Evolutionary conservation across 305 asterid genomes (phyloP).

Genomic region (Fraxinus baroniana): DNA sequence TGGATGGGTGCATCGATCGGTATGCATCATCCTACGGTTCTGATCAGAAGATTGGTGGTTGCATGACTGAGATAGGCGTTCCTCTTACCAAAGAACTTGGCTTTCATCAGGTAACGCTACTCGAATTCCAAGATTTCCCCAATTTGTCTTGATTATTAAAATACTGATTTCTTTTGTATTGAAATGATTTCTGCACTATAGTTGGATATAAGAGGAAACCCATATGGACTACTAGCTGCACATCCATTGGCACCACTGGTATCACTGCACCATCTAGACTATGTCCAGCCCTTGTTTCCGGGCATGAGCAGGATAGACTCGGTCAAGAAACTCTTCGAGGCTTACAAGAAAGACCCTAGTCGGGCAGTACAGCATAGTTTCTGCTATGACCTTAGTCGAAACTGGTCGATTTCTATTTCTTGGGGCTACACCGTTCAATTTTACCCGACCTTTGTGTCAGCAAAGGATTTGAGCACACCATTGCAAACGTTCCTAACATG

Average conservation of each 20-base stretch:
- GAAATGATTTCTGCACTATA: slow-evolving; percentile 7
- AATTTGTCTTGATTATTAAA: neutral
- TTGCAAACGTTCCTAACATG: slow-evolving; percentile 70
- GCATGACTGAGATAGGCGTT: slow-evolving; percentile 72
- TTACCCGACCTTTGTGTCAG: slow-evolving; percentile 46
- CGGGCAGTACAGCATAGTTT: slow-evolving; percentile 65
- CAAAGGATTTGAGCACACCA: slow-evolving; percentile 58
- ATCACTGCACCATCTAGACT: slow-evolving; percentile 75
- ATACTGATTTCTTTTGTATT: neutral
- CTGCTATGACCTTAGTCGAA: slow-evolving; percentile 53
- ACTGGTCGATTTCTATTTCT: slow-evolving; percentile 73
- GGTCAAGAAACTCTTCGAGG: slow-evolving; percentile 42
- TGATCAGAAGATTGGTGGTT: slow-evolving; percentile 68
- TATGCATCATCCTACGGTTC: slow-evolving; percentile 75
- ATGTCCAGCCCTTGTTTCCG: slow-evolving; percentile 59
- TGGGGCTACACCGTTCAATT: slow-evolving; percentile 81
- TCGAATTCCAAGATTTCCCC: neutral
- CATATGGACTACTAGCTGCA: slow-evolving; percentile 69
- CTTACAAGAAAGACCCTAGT: slow-evolving; percentile 59
- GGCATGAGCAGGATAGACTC: slow-evolving; percentile 46
- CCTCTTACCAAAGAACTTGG: slow-evolving; percentile 73
- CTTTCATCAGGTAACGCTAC: slow-evolving; percentile 60
- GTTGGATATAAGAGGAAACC: slow-evolving; percentile 76
- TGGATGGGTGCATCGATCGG: slow-evolving; percentile 84
- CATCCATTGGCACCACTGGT: slow-evolving; percentile 79